A percentile compares a stretch with the other conserved stretches of the same genome.
Evolutionary conservation across 306 rosid genomes (phyloP).

Genomic region (Carpinus viminea): DNA sequence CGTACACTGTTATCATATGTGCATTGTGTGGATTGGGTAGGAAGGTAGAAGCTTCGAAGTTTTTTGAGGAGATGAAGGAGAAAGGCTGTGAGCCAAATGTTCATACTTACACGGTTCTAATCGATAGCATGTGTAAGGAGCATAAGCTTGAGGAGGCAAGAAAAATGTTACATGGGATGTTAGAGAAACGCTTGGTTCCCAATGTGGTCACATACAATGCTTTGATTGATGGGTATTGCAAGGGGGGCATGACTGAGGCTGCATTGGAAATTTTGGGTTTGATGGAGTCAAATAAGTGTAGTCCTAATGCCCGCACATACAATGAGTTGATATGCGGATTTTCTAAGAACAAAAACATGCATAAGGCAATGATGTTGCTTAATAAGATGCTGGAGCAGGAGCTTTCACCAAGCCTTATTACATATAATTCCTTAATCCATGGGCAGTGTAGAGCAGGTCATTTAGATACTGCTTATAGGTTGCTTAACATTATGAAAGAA

Average conservation of each 20-base stretch:
- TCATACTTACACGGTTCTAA: conserved; percentile 67
- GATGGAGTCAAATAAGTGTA: conserved; percentile 64
- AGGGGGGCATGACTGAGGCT: conserved; percentile 50
- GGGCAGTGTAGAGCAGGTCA: conserved; percentile 73
- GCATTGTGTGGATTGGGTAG: conserved; percentile 55
- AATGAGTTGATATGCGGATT: conserved; percentile 78
- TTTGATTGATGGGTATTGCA: conserved; percentile 74
- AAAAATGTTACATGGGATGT: conserved; percentile 49
- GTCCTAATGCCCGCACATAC: conserved; percentile 62
- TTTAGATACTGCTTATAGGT: conserved; percentile 61
- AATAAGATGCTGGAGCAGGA: conserved; percentile 59
- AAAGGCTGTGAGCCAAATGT: conserved; percentile 67
- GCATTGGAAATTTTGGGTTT: conserved; percentile 56
- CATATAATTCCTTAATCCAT: conserved; percentile 70
- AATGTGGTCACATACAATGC: conserved; percentile 64
- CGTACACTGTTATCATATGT: conserved; percentile 50
- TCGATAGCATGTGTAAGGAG: conserved; percentile 59
- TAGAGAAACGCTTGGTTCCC: conserved; percentile 61
- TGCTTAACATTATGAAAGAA: conserved; percentile 68
- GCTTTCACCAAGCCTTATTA: conserved; percentile 53
- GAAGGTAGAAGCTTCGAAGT: conserved; percentile 50
- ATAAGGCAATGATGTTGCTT: conserved; percentile 76
- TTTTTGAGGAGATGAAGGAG: conserved; percentile 59
- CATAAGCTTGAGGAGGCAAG: conserved; percentile 54
- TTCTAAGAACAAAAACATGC: conserved; percentile 58